Evolutionary conservation across 352 stramenopile genomes (phyloP), one percentile per base, ranked within the genome.

Genomic region (Globisporangium nunn): DNA sequence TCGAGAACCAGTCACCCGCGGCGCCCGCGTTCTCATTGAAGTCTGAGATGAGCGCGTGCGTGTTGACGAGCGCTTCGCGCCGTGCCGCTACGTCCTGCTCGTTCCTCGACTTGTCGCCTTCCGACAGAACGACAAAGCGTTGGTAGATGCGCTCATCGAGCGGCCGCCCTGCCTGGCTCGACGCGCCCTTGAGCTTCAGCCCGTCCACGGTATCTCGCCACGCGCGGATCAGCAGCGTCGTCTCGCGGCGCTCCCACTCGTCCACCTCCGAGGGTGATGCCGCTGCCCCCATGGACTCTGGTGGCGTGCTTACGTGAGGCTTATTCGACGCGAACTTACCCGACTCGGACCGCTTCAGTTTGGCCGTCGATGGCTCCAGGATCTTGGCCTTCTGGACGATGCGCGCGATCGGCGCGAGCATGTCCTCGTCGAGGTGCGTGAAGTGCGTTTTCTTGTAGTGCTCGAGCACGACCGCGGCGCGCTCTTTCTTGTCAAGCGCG

Each of bases 371-470:
- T 8, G 56, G 49, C 49, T 61, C 56, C 12, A 55, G 51, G 3
- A 55, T 18, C 37, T 49, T 49, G 18, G 56, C 39, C 31, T 61
- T 61, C 49, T 61, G n/a, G 3, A 61, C 35, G 30, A 61, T 61
- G 11, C 37, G 29, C 12, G n/a, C 14, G 39, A 61, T 54, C 29
- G 49, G 39, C 1, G 56, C 35, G 10, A 61, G 30, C 56, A 61
- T 55, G 48, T 61, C 56, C n/a, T 61, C 56, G 29, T 61, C 56
- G 17, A 61, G 31, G 40, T 54, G 40, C 49, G 56, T 50, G 41
- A 61, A 61, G 40, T 61, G 56, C 15, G 47, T 61, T 31, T 61
- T 61, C 37, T 61, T 61, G 48, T 61, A 61, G 49, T 61, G 56
- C 48, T 61, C 47, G 4, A 47, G 23, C 5, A 61, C 47, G 3